Evolutionary conservation across 352 stramenopile species (phyloP), one percentile per base, ranked within the genome.

Genomic region (Paralagenidium karlingii): DNA sequence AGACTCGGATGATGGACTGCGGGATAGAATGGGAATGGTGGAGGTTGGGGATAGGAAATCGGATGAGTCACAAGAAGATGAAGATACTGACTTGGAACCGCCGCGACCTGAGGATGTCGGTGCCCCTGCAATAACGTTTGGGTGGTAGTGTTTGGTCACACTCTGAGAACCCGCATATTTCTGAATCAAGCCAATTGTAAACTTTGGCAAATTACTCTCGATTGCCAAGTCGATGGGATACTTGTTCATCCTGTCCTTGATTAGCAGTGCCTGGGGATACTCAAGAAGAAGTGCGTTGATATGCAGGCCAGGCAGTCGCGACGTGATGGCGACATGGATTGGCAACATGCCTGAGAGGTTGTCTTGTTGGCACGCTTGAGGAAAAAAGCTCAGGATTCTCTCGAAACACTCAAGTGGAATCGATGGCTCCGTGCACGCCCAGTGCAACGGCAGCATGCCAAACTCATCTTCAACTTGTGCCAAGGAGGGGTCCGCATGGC

Each of bases 391-490:
- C 12, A 81, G 38, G 27, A 89, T 39, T 20, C 52, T 20, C 26
- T 63, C 48, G 19, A 90, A 26, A 31, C 63, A 51, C 33, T 66
- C 62, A 10, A 86, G 53, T 18, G 50, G 24, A 18, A 86, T 40
- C 12, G 45, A 25, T 16, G 62, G 56, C 47, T 88, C 77, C 5
- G 74, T 90, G 40, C 68, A 87, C 24, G 63, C 71, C 77, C 77
- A 90, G 53, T 90, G 77, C 32, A 90, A 58, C 30, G 77, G 74
- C 49, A 87, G 56, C 70, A 90, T 87, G 22, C 74, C 71, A 38
- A 86, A 87, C 49, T 87, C 63, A 54, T 90, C 77, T 42, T 80
- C 58, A 19, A 68, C 59, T 45, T 82, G 61, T 9, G 74, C 74
- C 5, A 81, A 62, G 46, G 46, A 43, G 18, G 46, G 27, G 34